phyloP scores from a whole-genome alignment of 2,329 filamentous ascomycete genomes.

The Pestalotiopsis sp. region DNA sequence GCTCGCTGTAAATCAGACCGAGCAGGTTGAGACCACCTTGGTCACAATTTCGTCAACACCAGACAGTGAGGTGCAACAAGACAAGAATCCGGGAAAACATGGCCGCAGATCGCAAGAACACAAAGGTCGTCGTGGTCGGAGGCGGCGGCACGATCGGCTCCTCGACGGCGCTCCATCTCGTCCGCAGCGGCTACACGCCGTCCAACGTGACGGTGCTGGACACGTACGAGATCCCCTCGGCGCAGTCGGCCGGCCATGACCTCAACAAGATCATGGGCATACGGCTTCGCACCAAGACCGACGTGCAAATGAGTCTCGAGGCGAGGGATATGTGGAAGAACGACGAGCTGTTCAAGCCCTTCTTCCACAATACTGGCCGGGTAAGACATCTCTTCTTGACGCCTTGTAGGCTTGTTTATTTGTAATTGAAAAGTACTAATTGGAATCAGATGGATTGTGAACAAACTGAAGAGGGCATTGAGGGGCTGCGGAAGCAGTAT shows the following conservation, averaged over 20 bases:
- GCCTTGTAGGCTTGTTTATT: too few species aligned
- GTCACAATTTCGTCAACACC: too few species aligned
- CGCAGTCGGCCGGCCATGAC: conserved; percentile 46
- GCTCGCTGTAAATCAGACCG: background rate
- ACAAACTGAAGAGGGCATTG: conserved; percentile 31
- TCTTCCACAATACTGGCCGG: conserved; percentile 44
- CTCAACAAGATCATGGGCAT: conserved; percentile 48
- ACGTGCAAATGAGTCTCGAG: conserved; percentile 32
- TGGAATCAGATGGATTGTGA: conserved; percentile 32
- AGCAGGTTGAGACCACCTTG: background rate
- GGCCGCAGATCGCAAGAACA: conserved; percentile 21
- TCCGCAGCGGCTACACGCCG: conserved; percentile 40
- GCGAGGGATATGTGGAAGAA: conserved; percentile 39
- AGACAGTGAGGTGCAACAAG: too few species aligned
- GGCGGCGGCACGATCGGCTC: conserved; percentile 48
- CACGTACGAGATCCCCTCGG: conserved; percentile 43
- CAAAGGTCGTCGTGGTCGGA: conserved; percentile 41
- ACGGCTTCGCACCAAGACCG: conserved; percentile 30
- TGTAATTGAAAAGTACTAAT: background rate
- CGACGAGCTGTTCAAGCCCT: conserved; percentile 42
- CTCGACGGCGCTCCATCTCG: conserved; percentile 46
- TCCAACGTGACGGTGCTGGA: conserved; percentile 47
- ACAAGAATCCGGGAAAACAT: conserved; percentile 14
- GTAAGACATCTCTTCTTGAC: conserved; percentile 26
- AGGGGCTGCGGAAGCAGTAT: conserved; percentile 32